phyloP scores from a whole-genome alignment of 176 grass and related monocot genomes.

The Oryza glaberrima region DNA sequence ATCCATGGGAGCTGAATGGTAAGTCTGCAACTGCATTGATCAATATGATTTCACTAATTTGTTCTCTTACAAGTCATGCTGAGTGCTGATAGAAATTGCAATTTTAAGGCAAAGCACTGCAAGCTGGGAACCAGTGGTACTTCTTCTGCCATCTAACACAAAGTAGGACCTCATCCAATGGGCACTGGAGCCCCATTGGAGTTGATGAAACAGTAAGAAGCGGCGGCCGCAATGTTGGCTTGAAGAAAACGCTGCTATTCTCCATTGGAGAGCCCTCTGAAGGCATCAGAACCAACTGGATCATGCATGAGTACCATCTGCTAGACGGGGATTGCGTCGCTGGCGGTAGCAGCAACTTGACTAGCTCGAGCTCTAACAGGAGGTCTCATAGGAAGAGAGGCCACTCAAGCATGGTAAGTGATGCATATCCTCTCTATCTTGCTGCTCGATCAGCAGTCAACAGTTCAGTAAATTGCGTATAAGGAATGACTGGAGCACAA shows the following conservation, averaged over 20 bases:
- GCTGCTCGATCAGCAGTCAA: neutral
- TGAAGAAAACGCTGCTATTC: slow-evolving; percentile 74
- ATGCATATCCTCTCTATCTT: neutral
- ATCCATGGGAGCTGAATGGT: slow-evolving; percentile 84
- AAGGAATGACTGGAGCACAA: neutral
- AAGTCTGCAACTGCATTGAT: slow-evolving; percentile 15
- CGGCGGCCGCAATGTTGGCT: slow-evolving; percentile 45
- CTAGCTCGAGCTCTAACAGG: slow-evolving; percentile 39
- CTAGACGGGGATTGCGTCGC: slow-evolving; percentile 42
- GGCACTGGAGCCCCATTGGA: slow-evolving; percentile 59
- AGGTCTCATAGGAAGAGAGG: slow-evolving; percentile 54
- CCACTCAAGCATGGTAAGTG: slow-evolving; percentile 59
- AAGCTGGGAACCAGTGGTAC: slow-evolving; percentile 72
- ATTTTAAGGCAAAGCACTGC: slow-evolving; percentile 70
- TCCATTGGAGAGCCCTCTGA: slow-evolving; percentile 55
- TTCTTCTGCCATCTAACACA: slow-evolving; percentile 58
- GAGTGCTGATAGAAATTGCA: neutral
- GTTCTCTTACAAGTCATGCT: neutral
- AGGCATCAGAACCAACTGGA: slow-evolving; percentile 79
- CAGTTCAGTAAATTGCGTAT: neutral
- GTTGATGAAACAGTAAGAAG: slow-evolving; percentile 56
- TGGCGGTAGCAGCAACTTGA: slow-evolving; percentile 20
- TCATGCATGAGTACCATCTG: slow-evolving; percentile 87
- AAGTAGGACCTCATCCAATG: slow-evolving; percentile 51
- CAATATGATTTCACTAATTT: neutral